Evolutionary conservation across 1,284 basidiomycete genomes (phyloP), one percentile per base, ranked within the genome.

Genomic region (Neonothopanus nambi): DNA sequence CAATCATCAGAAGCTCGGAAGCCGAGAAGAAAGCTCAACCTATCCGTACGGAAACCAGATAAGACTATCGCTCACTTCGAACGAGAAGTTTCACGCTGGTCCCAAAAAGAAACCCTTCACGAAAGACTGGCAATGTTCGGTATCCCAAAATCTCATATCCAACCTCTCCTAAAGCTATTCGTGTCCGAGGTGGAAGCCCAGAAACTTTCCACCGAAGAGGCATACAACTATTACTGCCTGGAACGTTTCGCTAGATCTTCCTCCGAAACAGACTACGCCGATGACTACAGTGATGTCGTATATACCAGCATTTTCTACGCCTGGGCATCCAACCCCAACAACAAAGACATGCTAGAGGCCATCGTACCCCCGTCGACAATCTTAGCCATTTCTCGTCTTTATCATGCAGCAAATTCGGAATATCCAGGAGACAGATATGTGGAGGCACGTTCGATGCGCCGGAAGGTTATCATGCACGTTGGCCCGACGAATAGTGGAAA

Each of bases 401-500:
- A 65, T 35, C 48, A 64, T 5, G 74, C 74, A 0, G 69, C 76
- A 0, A 74, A 79, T 61, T 63, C 75, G 30, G 59, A 63, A 0
- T 70, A 70, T 55, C 73, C 75, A 1, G 70, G 71, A 1, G 75
- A 80, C 56, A 60, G 64, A 20, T 82, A 65, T 61, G 58, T 67
- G 0, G 1, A 37, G 0, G 74, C 83, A 0, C 77, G 84, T 15
- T 54, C 51, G 4, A 60, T 86, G 53, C 81, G 78, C 7, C 82
- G 96, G 17, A 89, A 88, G 63, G 77, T 98, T 59, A 91, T 96
- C 68, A 87, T 99, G 74, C 96, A 99, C 66, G 93, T 99, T 54
- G 96, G 96, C 0, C 96, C 96, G 0, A 99, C 96, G 30, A 99
- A 99, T 72, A 94, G 91, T 55, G 96, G 96, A 38, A 99, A 99